Base-by-base conservation (phyloP, 2,329 filamentous ascomycete species). In the Trichophyton mentagrophytes region DNA sequence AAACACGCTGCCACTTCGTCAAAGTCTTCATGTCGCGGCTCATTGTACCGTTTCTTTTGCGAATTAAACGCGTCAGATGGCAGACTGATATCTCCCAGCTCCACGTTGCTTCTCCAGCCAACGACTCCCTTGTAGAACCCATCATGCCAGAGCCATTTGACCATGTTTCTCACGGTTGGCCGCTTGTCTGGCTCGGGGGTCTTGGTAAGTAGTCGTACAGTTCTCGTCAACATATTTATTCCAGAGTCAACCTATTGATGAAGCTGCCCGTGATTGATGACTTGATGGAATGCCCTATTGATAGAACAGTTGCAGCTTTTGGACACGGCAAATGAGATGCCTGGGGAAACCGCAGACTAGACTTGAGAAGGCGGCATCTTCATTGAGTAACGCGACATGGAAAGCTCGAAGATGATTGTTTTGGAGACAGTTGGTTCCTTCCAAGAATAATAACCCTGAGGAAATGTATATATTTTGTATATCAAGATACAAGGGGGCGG, bases 131-230 rank as follows among this genome's bases (percentile, higher is more conserved):
- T 55, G 55, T 63, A 60, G 42, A 62, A 61, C 3, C 64, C 63
- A 33, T 65, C 61, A 5, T 60, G 46, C 42, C 60, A 57, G n/a
- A 64, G 60, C 63, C 63, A 64, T 3, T 61, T n/a, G 22, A 64
- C 58, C 64, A 64, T 65, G 22, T 65, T 60, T 5, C 62, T 46
- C 2, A 61, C 63, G 9, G 60, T 65, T 8, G 61, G 58, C 1
- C 3, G 7, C 1, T 46, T 11, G 22, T 17, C 30, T 13, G 11
- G 20, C 17, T 17, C 9, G 3, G 44, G 44, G 6, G 6, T 6
- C 44, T 47, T 22, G 9, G 9, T 38, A 38, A 20, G 7, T 20
- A n/a, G n/a, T 44, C 1, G 44, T 7, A 17, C 11, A 47, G 44
- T 25, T 22, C 44, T 47, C 44, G 20, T 47, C 9, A 13, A 9